Evolutionary conservation across 2,329 filamentous ascomycete genomes (phyloP).

Genomic region (Ceratocystis eucalypticola): DNA sequence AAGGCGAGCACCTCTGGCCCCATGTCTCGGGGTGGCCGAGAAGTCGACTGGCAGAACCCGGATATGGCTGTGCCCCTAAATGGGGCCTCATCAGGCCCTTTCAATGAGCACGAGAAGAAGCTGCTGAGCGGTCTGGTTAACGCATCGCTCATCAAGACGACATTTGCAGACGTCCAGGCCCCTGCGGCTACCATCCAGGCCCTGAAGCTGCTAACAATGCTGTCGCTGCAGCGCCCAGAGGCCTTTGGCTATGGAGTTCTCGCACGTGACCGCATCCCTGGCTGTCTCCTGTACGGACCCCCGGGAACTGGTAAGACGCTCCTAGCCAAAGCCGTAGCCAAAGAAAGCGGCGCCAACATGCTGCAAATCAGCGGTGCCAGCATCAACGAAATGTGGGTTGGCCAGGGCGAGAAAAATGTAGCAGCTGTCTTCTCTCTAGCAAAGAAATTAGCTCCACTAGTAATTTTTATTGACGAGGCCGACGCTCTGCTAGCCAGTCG

Average conservation of each 20-base stretch:
- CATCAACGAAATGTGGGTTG: slow-evolving; percentile 93
- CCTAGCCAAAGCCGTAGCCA: slow-evolving; percentile 54
- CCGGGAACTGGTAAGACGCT: slow-evolving; percentile 67
- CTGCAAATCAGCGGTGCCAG: slow-evolving; percentile 84
- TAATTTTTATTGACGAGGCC: slow-evolving; percentile 95
- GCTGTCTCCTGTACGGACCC: slow-evolving; percentile 75
- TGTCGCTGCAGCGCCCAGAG: slow-evolving; percentile 77
- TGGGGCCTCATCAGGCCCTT: slow-evolving; percentile 22
- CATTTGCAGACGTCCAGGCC: slow-evolving; percentile 77
- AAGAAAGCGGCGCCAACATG: slow-evolving; percentile 54
- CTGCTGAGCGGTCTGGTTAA: slow-evolving; percentile 72
- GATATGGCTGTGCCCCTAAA: slow-evolving; percentile 10
- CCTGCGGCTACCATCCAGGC: slow-evolving; percentile 72
- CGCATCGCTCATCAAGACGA: slow-evolving; percentile 67
- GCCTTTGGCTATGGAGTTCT: slow-evolving; percentile 95
- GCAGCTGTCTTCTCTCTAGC: slow-evolving; percentile 82
- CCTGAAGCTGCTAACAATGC: slow-evolving; percentile 73
- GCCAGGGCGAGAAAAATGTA: slow-evolving; percentile 92
- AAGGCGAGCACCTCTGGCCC: slow-evolving; percentile 1
- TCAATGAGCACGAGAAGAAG: slow-evolving; percentile 68
- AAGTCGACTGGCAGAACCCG: background rate
- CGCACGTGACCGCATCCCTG: slow-evolving; percentile 78
- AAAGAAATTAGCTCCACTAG: slow-evolving; percentile 77
- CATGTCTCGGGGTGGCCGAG: slow-evolving; percentile 14
- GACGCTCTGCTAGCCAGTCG: slow-evolving; percentile 81